Percentiles rank a stretch among this genome's conserved stretches.
These are phyloP conservation scores for Leishmania braziliensis DNA, from an alignment of 208 protist genomes.

Conservation along the genomic window DNA sequence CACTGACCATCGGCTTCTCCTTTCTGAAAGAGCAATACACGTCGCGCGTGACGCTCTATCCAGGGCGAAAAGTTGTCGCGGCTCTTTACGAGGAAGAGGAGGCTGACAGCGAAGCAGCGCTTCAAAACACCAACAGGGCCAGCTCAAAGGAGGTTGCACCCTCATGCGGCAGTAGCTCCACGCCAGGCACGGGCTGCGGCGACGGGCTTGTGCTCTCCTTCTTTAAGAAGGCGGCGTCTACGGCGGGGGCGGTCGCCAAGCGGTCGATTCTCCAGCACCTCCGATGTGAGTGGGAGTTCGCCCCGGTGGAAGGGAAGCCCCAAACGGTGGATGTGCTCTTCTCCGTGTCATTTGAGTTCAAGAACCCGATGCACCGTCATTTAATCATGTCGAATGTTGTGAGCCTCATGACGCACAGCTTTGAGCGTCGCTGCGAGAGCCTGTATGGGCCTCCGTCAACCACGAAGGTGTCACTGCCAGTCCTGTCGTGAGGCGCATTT, in stretches of 20 bases:
- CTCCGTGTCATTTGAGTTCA: slow-evolving; percentile 76
- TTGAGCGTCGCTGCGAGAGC: slow-evolving; percentile 72
- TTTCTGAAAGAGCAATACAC: slow-evolving; percentile 83
- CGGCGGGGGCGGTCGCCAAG: slow-evolving; percentile 33
- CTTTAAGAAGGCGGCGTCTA: slow-evolving; percentile 38
- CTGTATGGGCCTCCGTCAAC: slow-evolving; percentile 74
- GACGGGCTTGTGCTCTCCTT: slow-evolving; percentile 40
- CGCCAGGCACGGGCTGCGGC: neutral
- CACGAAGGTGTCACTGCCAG: slow-evolving; percentile 36
- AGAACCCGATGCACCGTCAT: slow-evolving; percentile 69
- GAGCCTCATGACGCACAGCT: slow-evolving; percentile 77
- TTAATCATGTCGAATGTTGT: slow-evolving; percentile 84
- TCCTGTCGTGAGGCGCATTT: slow-evolving; percentile 8
- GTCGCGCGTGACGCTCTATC: slow-evolving; percentile 63
- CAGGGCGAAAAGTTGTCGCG: slow-evolving; percentile 51
- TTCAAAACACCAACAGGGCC: neutral
- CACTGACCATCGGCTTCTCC: slow-evolving; percentile 75
- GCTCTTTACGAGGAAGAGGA: slow-evolving; percentile 50
- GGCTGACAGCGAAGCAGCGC: neutral
- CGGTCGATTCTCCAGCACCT: slow-evolving; percentile 64
- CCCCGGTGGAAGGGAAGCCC: slow-evolving; percentile 33
- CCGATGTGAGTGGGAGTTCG: slow-evolving; percentile 77
- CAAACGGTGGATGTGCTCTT: slow-evolving; percentile 79
- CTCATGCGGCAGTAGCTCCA: neutral
- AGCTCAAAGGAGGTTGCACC: neutral